Evolutionary conservation across 2,329 filamentous ascomycete species (phyloP), one percentile per base, ranked within the genome.

Genomic region (Colletotrichum chrysophilum): DNA sequence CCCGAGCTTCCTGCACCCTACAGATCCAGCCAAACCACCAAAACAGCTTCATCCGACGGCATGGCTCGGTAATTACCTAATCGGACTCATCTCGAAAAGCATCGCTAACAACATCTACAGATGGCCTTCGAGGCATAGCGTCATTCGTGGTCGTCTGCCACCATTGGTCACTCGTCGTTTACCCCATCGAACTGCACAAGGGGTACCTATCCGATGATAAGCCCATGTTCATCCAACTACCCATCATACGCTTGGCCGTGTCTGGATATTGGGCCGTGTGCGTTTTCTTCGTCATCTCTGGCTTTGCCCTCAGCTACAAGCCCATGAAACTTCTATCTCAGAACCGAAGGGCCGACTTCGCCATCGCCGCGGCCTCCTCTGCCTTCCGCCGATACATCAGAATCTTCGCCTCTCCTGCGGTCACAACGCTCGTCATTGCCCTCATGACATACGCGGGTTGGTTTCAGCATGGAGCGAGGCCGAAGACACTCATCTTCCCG

Each of bases 61-160:
- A 26, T 70, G 58, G 56, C 67, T 70, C n/a, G 67, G 67, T 70
- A 70, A n/a, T 12, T 28, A 66, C 32, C 26, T 48, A 9, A 6
- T 36, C 30, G 4, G 34, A 14, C 7, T 21, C 32, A 7, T 9
- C 58, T 9, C 21, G 4, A 8, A 30, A 60, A 61, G 28, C 30
- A 36, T 21, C 8, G 32, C 65, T 66, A 16, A 69, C 34, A 38
- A 26, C 18, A 21, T 30, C 12, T 24, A 12, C 18, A 75, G 93
- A 94, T 78, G 93, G 93, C 16, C 84, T 94, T 16, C 86, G 93
- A 80, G 93, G 93, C 5, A 93, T 94, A 76, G 92, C 92, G 6
- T 91, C 93, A 4, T 87, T 94, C 34, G 81, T 94, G 32, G 93
- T 94, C 16, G 94, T 93, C 81, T 86, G 89, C 78, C 90, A 92